Percentiles rank a stretch among this genome's conserved stretches.
phyloP scores from a whole-genome alignment of 306 rosid species.

The Rosa persica region DNA sequence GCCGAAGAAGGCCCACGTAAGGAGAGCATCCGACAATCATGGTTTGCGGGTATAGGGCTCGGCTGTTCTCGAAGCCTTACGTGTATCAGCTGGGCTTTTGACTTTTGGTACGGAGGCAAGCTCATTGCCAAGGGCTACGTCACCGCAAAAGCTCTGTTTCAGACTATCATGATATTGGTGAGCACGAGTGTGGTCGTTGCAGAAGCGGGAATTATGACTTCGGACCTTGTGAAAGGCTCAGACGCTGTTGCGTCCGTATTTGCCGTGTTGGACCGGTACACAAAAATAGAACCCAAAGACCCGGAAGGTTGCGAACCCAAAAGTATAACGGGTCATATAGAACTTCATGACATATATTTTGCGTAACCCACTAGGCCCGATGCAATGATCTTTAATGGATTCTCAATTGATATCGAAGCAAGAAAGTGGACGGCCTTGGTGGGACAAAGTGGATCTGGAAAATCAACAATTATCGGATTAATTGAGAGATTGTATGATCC shows the following conservation, averaged over 20 bases:
- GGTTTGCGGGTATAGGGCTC: slow-evolving; percentile 87
- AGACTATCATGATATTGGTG: slow-evolving; percentile 70
- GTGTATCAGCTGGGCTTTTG: slow-evolving; percentile 59
- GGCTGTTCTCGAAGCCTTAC: slow-evolving; percentile 62
- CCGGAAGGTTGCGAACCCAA: slow-evolving; percentile 44
- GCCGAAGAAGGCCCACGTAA: slow-evolving; percentile 64
- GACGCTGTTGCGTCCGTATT: slow-evolving; percentile 74
- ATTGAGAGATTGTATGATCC: slow-evolving; percentile 90
- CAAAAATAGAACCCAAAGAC: slow-evolving; percentile 69
- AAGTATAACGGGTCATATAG: slow-evolving; percentile 51
- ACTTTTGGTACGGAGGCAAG: slow-evolving; percentile 83
- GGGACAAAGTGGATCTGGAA: slow-evolving; percentile 86
- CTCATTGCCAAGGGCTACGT: slow-evolving; percentile 51
- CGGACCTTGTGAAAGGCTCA: slow-evolving; percentile 72
- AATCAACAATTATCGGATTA: slow-evolving; percentile 78
- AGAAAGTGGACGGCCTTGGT: slow-evolving; percentile 80
- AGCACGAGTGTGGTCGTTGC: slow-evolving; percentile 86
- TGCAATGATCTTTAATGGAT: slow-evolving; percentile 61
- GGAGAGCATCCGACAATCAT: slow-evolving; percentile 66
- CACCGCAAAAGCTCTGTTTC: slow-evolving; percentile 46
- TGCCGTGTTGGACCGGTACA: slow-evolving; percentile 58
- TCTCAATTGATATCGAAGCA: slow-evolving; percentile 65
- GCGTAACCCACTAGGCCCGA: slow-evolving; percentile 77
- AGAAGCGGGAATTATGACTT: slow-evolving; percentile 88
- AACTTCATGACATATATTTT: slow-evolving; percentile 50